Conservation (phyloP, 2,329 filamentous ascomycete species). For the Neophaeococcomyces mojaviensis region DNA sequence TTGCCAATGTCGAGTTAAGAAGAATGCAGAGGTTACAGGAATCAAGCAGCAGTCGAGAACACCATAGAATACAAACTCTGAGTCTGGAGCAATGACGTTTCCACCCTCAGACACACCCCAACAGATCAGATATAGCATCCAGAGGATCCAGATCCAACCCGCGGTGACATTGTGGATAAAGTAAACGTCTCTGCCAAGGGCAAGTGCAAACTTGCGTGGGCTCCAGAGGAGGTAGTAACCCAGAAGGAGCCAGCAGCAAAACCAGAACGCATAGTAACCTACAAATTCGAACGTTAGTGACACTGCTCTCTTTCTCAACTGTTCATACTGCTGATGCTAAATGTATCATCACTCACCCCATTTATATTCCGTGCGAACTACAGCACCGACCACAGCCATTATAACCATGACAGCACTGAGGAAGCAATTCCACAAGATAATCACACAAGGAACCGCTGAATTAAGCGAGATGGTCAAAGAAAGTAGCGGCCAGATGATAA, state of each 20-base stretch:
- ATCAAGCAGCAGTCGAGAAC: constrained; percentile 9
- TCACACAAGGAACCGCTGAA: constrained; percentile 57
- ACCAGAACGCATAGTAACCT: constrained; percentile 53
- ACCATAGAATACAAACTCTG: constrained; percentile 17
- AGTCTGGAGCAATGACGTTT: constrained; percentile 57
- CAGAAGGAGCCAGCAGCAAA: constrained; percentile 50
- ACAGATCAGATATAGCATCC: constrained; percentile 51
- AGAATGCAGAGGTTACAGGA: too few relatives aligned
- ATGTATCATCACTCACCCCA: constrained; percentile 21
- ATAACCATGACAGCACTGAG: constrained; percentile 60
- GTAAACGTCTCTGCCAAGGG: constrained; percentile 46
- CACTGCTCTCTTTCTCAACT: neutral
- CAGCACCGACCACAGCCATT: constrained; percentile 56
- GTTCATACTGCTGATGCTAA: too few relatives aligned
- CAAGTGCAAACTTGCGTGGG: constrained; percentile 49
- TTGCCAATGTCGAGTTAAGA: too few relatives aligned
- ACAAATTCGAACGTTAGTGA: neutral
- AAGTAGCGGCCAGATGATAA: constrained; percentile 55
- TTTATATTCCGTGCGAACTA: constrained; percentile 56
- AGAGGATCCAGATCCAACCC: constrained; percentile 52
- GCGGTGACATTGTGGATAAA: constrained; percentile 50
- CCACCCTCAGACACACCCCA: constrained; percentile 59
- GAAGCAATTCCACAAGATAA: constrained; percentile 53
- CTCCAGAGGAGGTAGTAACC: constrained; percentile 50
- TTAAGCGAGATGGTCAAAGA: constrained; percentile 58